These are phyloP conservation scores for Nicotiana attenuata DNA, from an alignment of 257 asterid species.

Conservation along the genomic window DNA sequence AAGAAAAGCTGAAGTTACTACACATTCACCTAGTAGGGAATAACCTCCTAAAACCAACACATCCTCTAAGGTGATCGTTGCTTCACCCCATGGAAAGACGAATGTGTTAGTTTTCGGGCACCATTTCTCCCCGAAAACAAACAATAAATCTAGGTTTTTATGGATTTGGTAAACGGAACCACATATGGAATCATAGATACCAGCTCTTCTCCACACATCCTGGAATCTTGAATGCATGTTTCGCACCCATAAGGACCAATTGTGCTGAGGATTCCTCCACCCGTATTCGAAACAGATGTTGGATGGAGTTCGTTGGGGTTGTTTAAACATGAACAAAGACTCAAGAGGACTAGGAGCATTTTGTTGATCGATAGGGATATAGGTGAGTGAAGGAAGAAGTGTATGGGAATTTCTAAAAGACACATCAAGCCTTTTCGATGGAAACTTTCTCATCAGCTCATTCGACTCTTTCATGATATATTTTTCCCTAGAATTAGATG, in stretches of 20 bases:
- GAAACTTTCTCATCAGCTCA: too few relatives aligned
- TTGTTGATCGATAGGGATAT: too few relatives aligned
- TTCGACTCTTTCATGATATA: too few relatives aligned
- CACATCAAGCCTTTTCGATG: too few relatives aligned
- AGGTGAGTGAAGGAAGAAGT: too few relatives aligned
- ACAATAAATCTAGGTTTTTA: neutral
- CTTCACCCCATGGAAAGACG: slow-evolving; percentile 18
- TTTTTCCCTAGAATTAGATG: too few relatives aligned
- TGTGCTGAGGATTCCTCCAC: neutral
- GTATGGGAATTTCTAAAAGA: too few relatives aligned
- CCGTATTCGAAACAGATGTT: neutral
- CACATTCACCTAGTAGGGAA: slow-evolving; percentile 6
- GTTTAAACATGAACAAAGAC: too few relatives aligned
- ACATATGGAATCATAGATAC: slow-evolving; percentile 1
- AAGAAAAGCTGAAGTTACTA: neutral
- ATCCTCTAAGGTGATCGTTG: slow-evolving; percentile 17
- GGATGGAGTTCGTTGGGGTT: too few relatives aligned
- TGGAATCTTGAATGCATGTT: neutral
- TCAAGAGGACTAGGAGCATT: too few relatives aligned
- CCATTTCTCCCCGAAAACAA: slow-evolving; percentile 13
- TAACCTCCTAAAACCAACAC: slow-evolving; percentile 9
- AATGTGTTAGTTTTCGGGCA: slow-evolving; percentile 7
- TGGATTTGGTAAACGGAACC: neutral
- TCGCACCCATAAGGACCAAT: slow-evolving; percentile 4
- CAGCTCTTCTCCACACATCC: slow-evolving; percentile 7